phyloP scores from a whole-genome alignment of 1,284 basidiomycete genomes.

The Heterobasidion irregulare region DNA sequence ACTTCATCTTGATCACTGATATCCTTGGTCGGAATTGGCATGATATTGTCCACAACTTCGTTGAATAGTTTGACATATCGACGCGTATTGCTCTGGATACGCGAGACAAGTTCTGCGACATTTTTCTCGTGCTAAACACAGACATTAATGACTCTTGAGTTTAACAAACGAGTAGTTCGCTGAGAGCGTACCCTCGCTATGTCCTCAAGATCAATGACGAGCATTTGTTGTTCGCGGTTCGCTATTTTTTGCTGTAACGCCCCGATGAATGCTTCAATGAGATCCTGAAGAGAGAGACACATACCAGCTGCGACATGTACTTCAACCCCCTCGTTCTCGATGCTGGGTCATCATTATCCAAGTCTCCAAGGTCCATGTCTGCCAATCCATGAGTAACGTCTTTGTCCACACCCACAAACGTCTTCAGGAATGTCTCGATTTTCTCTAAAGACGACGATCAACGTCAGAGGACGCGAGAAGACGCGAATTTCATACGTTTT shows the following conservation, averaged over 20 bases:
- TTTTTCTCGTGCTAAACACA: slow-evolving; percentile 53
- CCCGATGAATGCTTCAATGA: slow-evolving; percentile 16
- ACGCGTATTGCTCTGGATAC: slow-evolving; percentile 80
- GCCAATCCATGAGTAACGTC: slow-evolving; percentile 65
- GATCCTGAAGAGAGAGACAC: slow-evolving; percentile 18
- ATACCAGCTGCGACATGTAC: slow-evolving; percentile 87
- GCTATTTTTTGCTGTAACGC: slow-evolving; percentile 76
- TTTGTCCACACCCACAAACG: slow-evolving; percentile 56
- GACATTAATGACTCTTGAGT: not conserved
- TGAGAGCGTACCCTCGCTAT: slow-evolving; percentile 46
- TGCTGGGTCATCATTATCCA: slow-evolving; percentile 29
- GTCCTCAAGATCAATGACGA: slow-evolving; percentile 80
- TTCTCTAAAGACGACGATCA: slow-evolving; percentile 33
- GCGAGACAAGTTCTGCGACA: slow-evolving; percentile 56
- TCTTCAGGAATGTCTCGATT: slow-evolving; percentile 64
- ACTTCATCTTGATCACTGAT: slow-evolving; percentile 87
- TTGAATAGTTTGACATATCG: slow-evolving; percentile 90
- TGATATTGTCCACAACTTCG: slow-evolving; percentile 83
- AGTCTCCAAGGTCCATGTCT: slow-evolving; percentile 60
- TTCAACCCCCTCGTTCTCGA: slow-evolving; percentile 47
- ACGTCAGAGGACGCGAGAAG: slow-evolving; percentile 5
- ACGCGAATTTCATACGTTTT: slow-evolving; percentile 19
- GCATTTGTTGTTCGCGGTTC: slow-evolving; percentile 85
- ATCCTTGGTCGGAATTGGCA: slow-evolving; percentile 84
- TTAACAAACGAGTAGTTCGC: not conserved